These are phyloP conservation scores for Leishmania mexicana DNA, from an alignment of 208 protist species.

Conservation along the genomic window DNA sequence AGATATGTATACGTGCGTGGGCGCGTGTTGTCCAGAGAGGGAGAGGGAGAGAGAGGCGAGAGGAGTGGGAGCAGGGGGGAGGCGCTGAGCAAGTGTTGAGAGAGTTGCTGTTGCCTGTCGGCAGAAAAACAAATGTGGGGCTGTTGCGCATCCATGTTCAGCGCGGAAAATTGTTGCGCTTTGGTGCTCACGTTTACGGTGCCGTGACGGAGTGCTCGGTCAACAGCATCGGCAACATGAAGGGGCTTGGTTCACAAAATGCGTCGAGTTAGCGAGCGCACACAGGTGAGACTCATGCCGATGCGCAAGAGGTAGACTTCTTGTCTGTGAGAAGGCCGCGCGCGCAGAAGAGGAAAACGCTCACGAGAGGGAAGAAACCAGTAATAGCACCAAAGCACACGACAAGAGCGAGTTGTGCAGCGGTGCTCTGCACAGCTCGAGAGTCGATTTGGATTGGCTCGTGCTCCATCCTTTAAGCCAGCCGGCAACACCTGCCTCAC, in stretches of 20 bases:
- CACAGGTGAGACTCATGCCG: neutral
- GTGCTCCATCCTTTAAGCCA: neutral
- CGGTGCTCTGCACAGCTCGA: neutral
- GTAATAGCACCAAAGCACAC: neutral
- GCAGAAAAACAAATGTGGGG: neutral
- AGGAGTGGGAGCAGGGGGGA: neutral
- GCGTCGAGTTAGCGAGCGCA: neutral
- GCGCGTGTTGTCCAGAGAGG: neutral
- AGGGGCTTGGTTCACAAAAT: neutral
- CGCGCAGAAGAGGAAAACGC: neutral
- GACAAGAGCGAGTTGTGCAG: neutral
- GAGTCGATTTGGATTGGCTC: neutral
- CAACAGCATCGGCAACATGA: neutral
- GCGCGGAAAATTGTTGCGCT: neutral
- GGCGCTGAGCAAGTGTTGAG: neutral
- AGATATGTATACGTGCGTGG: neutral
- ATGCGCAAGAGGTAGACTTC: neutral
- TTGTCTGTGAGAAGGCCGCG: neutral
- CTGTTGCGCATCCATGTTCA: neutral
- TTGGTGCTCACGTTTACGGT: neutral
- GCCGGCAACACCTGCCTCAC: neutral
- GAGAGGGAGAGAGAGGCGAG: neutral
- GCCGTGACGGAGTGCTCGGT: neutral
- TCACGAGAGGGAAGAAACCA: neutral
- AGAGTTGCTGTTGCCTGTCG: neutral